Conservation (phyloP, 306 rosid species). For the Comarum palustre region DNA sequence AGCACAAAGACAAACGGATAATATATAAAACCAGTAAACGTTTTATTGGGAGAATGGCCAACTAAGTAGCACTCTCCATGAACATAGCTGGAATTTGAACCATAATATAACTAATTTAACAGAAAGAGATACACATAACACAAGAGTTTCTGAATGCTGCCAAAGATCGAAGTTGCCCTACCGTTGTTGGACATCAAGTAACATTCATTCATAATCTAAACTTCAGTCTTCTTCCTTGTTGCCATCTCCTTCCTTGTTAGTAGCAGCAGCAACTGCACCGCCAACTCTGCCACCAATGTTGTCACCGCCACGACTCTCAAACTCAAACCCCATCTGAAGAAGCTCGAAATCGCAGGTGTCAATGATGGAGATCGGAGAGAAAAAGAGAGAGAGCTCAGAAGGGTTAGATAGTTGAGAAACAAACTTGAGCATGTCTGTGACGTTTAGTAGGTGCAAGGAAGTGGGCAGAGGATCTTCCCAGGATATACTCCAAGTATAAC, state of each 20-base stretch:
- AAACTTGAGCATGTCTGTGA: conserved; percentile 7
- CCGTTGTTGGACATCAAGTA: neutral
- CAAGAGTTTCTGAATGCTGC: conserved; percentile 11
- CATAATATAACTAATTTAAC: neutral
- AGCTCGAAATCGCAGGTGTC: neutral
- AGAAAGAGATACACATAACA: neutral
- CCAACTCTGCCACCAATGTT: conserved; percentile 8
- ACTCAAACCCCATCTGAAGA: neutral
- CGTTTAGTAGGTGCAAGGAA: conserved; percentile 28
- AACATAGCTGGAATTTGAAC: neutral
- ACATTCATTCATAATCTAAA: neutral
- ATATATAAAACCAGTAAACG: neutral
- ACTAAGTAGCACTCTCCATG: neutral
- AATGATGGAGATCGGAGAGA: neutral
- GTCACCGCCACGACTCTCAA: neutral
- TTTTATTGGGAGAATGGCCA: conserved; percentile 12
- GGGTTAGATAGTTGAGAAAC: conserved; percentile 11
- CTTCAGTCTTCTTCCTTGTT: neutral
- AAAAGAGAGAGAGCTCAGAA: neutral
- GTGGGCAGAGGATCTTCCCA: conserved; percentile 30
- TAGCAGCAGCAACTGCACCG: neutral
- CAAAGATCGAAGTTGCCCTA: conserved; percentile 41
- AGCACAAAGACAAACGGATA: neutral
- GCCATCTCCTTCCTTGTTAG: neutral
- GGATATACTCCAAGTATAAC: conserved; percentile 26